Percentiles rank a stretch among this genome's conserved stretches.
These are phyloP conservation scores for Aureobasidium sp. DNA, from an alignment of 2,329 filamentous ascomycete species.

Conservation along the genomic window DNA sequence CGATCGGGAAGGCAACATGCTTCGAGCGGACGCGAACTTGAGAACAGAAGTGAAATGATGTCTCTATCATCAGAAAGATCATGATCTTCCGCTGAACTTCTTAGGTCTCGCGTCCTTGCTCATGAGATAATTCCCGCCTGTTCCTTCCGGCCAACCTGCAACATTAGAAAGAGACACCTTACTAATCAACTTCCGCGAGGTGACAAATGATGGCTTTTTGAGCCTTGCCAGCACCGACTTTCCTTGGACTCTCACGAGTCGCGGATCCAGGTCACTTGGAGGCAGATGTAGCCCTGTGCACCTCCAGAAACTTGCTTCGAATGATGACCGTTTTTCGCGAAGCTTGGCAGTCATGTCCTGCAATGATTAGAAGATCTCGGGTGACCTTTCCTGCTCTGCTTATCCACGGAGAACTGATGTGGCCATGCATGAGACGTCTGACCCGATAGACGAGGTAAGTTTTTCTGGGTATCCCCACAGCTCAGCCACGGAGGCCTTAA, in stretches of 20 bases:
- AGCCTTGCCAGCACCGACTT: not conserved
- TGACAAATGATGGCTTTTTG: constrained; percentile 7
- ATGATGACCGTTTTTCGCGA: constrained; percentile 3
- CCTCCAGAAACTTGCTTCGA: not conserved
- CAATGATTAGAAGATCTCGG: not conserved
- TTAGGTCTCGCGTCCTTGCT: not conserved
- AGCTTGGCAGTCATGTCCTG: not conserved
- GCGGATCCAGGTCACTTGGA: not conserved
- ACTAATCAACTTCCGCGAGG: not conserved
- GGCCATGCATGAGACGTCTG: not conserved
- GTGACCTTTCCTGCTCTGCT: not conserved
- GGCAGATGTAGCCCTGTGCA: not conserved
- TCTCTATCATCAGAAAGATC: not conserved
- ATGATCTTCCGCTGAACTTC: not conserved
- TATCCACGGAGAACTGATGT: not conserved
- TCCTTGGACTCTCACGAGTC: not conserved
- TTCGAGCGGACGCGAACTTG: not conserved
- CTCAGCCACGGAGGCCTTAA: not conserved
- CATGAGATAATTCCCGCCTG: not conserved
- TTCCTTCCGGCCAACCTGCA: not conserved
- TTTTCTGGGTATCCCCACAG: not conserved
- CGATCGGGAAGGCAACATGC: not conserved
- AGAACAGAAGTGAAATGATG: not conserved
- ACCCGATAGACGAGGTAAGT: not conserved
- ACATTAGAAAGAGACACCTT: not conserved